phyloP scores from a whole-genome alignment of 257 asterid species.

The Henckelia pumila region DNA sequence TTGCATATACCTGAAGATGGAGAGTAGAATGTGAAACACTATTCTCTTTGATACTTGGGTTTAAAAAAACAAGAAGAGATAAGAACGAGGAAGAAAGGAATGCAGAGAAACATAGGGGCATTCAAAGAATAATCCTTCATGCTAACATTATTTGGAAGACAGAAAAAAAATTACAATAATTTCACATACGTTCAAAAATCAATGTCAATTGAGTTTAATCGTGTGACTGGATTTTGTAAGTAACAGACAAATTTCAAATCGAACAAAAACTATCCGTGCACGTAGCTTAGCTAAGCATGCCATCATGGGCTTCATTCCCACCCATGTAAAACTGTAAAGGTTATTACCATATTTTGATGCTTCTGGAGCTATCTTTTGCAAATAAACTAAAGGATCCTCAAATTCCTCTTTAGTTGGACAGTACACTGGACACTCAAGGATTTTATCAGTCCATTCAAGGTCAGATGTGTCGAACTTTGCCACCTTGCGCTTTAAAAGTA shows the following conservation, averaged over 20 bases:
- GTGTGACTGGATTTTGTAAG: neutral
- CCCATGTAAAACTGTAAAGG: conserved; percentile 7
- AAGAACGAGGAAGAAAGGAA: conserved; percentile 8
- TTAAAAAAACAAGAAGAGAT: conserved; percentile 14
- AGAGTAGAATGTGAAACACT: conserved; percentile 24
- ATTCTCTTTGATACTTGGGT: conserved; percentile 22
- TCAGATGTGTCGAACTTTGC: conserved; percentile 68
- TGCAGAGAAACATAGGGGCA: neutral
- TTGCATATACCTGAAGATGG: conserved; percentile 78
- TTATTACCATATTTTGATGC: conserved; percentile 86
- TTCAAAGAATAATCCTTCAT: conserved; percentile 9
- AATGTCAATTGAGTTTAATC: neutral
- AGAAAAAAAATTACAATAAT: neutral
- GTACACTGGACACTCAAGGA: conserved; percentile 88
- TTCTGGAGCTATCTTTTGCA: conserved; percentile 93
- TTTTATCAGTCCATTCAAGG: conserved; percentile 75
- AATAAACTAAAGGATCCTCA: conserved; percentile 83
- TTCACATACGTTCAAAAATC: conserved; percentile 1
- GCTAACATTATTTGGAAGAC: conserved; percentile 1
- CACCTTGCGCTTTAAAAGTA: conserved; percentile 59
- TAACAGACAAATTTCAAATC: neutral
- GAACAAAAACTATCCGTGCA: conserved; percentile 14
- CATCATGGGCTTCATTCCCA: conserved; percentile 17
- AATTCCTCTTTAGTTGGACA: conserved; percentile 80
- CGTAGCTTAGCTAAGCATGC: neutral